A percentile compares a stretch with the other conserved stretches of the same genome.
These are phyloP conservation scores for Pseudopyrenochaeta lycopersici DNA, from an alignment of 2,329 filamentous ascomycete genomes.

Conservation along the genomic window DNA sequence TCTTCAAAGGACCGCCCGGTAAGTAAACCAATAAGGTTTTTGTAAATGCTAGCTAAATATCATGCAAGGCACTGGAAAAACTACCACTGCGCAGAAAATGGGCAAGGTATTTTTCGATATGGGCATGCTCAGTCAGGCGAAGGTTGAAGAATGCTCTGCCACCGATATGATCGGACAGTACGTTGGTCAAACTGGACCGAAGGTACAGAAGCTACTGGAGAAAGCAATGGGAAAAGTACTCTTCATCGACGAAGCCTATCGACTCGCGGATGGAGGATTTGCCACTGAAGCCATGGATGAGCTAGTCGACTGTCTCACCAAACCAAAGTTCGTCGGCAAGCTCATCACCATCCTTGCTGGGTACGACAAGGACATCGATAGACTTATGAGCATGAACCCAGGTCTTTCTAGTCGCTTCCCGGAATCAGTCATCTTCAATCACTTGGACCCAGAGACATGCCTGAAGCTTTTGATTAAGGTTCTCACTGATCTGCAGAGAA, in stretches of 20 bases:
- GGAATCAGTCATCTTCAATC: slow-evolving; percentile 66
- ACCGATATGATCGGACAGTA: slow-evolving; percentile 75
- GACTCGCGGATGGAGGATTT: slow-evolving; percentile 66
- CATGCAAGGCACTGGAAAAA: slow-evolving; percentile 72
- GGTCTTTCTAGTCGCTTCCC: slow-evolving; percentile 73
- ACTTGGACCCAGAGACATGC: slow-evolving; percentile 42
- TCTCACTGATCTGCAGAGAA: slow-evolving; percentile 45
- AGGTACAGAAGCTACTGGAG: slow-evolving; percentile 68
- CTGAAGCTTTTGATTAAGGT: slow-evolving; percentile 50
- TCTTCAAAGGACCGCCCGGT: slow-evolving; percentile 74
- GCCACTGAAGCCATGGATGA: slow-evolving; percentile 65
- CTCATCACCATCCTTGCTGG: slow-evolving; percentile 75
- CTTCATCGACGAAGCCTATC: slow-evolving; percentile 77
- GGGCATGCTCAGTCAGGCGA: slow-evolving; percentile 68
- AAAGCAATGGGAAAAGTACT: slow-evolving; percentile 71
- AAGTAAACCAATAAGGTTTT: slow-evolving; percentile 20
- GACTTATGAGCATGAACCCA: slow-evolving; percentile 67
- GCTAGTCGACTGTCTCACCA: slow-evolving; percentile 62
- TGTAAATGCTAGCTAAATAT: slow-evolving; percentile 1
- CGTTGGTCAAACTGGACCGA: slow-evolving; percentile 74
- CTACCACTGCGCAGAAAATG: slow-evolving; percentile 76
- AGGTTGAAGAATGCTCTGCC: slow-evolving; percentile 73
- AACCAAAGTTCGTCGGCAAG: slow-evolving; percentile 66
- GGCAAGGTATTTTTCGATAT: slow-evolving; percentile 79
- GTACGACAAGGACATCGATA: slow-evolving; percentile 72